A percentile compares a stretch with the other conserved stretches of the same genome.
Conservation (phyloP, 2,329 filamentous ascomycete genomes). For the Cladophialophora carrionii region DNA sequence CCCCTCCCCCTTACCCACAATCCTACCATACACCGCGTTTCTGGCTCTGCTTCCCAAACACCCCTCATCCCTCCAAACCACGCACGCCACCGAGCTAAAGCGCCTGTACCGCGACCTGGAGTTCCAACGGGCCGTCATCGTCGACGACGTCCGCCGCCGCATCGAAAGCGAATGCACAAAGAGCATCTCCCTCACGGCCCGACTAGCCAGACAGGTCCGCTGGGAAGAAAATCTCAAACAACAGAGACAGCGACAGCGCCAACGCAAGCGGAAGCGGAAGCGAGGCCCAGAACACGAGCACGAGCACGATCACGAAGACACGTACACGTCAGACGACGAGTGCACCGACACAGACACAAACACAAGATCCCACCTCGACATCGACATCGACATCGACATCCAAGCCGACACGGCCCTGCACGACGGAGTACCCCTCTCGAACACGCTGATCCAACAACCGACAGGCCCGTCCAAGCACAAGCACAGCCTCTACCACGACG, state of each 20-base stretch:
- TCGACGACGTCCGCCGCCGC: conserved; percentile 68
- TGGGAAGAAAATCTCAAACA: conserved; percentile 45
- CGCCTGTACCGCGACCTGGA: conserved; percentile 79
- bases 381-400: neutral
- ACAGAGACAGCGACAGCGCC: conserved; percentile 34
- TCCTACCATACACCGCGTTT: conserved; percentile 75
- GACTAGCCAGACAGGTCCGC: conserved; percentile 33
- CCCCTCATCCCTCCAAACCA: neutral
- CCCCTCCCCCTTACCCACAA: conserved; percentile 72
- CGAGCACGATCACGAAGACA: conserved; percentile 8
- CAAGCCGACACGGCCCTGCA: conserved; percentile 26
- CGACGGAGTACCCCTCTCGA: conserved; percentile 10
- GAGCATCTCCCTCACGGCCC: conserved; percentile 23
- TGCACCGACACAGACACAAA: neutral
- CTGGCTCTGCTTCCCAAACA: conserved; percentile 64
- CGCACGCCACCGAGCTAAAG: conserved; percentile 66
- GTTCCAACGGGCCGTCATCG: conserved; percentile 68
- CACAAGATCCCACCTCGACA: neutral
- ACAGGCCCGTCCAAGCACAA: no score
- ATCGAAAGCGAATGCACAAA: conserved; percentile 66
- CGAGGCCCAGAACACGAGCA: conserved; percentile 21
- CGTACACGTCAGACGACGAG: neutral
- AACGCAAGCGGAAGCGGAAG: conserved; percentile 16
- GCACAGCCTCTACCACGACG: conserved; percentile 55
- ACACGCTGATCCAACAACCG: conserved; percentile 8